Evolutionary conservation across 306 rosid genomes (phyloP).

Genomic region (Coriaria nepalensis): DNA sequence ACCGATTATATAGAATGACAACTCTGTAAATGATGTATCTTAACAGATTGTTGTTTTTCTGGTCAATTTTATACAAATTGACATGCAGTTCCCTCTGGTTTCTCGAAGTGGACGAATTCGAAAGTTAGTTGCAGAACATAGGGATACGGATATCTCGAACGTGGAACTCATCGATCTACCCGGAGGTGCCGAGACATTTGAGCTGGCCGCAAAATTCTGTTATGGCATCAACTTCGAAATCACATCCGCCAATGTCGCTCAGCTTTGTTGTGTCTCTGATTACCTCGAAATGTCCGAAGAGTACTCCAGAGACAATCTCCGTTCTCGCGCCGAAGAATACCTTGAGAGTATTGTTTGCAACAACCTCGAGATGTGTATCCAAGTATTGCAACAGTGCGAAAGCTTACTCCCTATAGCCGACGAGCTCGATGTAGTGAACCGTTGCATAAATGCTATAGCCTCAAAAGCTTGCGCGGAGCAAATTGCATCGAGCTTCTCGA

Average conservation of each 20-base stretch:
- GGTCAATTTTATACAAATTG: neutral
- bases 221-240: conserved; percentile 94
- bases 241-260: conserved; percentile 71
- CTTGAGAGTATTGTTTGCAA: conserved; percentile 68
- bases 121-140: conserved; percentile 77
- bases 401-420: conserved; percentile 75
- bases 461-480: conserved; percentile 95
- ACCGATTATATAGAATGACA: neutral
- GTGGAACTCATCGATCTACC: conserved; percentile 90
- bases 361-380: conserved; percentile 88
- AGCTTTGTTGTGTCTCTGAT: conserved; percentile 76
- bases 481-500: conserved; percentile 92
- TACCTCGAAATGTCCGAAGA: conserved; percentile 95
- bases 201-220: conserved; percentile 90
- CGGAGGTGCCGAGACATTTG: conserved; percentile 86
- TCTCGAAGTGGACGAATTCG: conserved; percentile 93
- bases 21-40: neutral
- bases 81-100: conserved; percentile 89
- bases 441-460: conserved; percentile 91
- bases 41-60: neutral
- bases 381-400: conserved; percentile 89
- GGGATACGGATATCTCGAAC: conserved; percentile 80
- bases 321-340: conserved; percentile 76
- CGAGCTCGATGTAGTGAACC: conserved; percentile 57
- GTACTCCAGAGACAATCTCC: conserved; percentile 74